Evolutionary conservation across 768 basidiomycete species (phyloP).

Genomic region (Leucosporidium yakuticum): DNA sequence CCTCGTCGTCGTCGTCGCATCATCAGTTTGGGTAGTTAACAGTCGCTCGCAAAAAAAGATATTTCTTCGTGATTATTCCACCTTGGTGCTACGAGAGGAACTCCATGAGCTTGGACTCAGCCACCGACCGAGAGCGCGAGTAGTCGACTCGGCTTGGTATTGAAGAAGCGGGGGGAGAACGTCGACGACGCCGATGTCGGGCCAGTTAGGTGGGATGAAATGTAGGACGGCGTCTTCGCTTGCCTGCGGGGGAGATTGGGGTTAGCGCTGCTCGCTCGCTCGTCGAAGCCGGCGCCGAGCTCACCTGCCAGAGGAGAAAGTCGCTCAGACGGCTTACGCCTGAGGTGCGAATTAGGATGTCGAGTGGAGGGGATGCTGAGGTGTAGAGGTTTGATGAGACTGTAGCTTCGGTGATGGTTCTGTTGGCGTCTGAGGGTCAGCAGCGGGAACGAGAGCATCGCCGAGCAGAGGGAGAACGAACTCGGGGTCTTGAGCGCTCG

Average conservation of each 20-base stretch:
- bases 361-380: constrained; percentile 54
- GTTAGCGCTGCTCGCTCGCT: background rate
- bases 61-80: no score
- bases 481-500: background rate
- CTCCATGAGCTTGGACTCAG: no score
- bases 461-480: background rate
- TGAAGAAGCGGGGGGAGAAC: constrained; percentile 80
- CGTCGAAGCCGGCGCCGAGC: constrained; percentile 36
- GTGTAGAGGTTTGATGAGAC: constrained; percentile 66
- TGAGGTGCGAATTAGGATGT: constrained; percentile 84
- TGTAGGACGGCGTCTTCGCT: constrained; percentile 80
- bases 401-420: constrained; percentile 60
- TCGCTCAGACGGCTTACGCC: constrained; percentile 84
- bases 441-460: background rate
- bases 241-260: constrained; percentile 51
- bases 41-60: no score
- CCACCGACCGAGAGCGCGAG: no score
- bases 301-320: constrained; percentile 91
- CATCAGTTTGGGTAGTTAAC: background rate
- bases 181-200: constrained; percentile 79
- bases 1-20: background rate
- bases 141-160: constrained; percentile 54
- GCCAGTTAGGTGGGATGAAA: constrained; percentile 81
- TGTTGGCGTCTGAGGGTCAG: constrained; percentile 26
- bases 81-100: no score